These are phyloP conservation scores for Saccharomycopsis fermentans DNA, from an alignment of 805 yeast genomes.

Conservation along the genomic window DNA sequence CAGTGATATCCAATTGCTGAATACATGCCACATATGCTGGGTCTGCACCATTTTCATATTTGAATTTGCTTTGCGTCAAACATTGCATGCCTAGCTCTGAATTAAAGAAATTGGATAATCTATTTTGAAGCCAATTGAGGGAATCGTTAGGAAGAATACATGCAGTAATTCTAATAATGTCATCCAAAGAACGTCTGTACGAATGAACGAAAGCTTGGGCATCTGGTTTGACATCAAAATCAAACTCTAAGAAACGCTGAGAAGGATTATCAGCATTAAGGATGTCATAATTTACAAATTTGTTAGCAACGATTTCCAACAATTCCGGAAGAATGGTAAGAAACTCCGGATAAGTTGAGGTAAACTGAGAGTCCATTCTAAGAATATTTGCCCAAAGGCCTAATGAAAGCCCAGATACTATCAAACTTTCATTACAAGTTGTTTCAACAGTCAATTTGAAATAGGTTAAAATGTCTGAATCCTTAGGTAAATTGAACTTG, in stretches of 20 bases:
- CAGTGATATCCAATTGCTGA: conserved; percentile 77
- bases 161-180: conserved; percentile 76
- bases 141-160: conserved; percentile 82
- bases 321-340: conserved; percentile 49
- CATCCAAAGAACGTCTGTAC: conserved; percentile 79
- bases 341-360: conserved; percentile 21
- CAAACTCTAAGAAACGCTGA: conserved; percentile 62
- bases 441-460: conserved; percentile 68
- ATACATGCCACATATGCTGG: conserved; percentile 68
- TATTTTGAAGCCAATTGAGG: conserved; percentile 66
- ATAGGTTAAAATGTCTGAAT: conserved; percentile 57
- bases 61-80: conserved; percentile 42
- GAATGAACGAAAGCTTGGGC: conserved; percentile 64
- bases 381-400: conserved; percentile 92
- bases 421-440: conserved; percentile 72
- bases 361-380: conserved; percentile 59
- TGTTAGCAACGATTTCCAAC: conserved; percentile 65
- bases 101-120: conserved; percentile 64
- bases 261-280: conserved; percentile 57
- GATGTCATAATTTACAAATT: conserved; percentile 64
- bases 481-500: conserved; percentile 32
- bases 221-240: conserved; percentile 83
- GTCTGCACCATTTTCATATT: conserved; percentile 43
- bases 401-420: conserved; percentile 82
- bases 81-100: conserved; percentile 60